These are phyloP conservation scores for Naegleria lovaniensis DNA, from an alignment of 208 protist genomes.

Conservation along the genomic window DNA sequence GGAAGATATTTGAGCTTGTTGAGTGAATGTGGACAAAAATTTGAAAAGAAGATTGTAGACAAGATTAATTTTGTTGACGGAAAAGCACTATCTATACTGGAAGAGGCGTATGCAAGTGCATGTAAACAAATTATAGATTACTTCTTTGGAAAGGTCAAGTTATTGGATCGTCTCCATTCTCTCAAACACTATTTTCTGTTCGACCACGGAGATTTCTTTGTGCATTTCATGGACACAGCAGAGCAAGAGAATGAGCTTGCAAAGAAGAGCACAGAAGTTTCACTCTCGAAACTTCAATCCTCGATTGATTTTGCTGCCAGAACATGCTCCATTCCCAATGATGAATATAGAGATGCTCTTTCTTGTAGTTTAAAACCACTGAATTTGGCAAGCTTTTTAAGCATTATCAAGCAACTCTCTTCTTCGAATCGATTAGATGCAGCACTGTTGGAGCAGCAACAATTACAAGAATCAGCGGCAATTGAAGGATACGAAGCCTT, in stretches of 20 bases:
- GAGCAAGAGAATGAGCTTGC: constrained; percentile 41
- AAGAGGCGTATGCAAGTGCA: constrained; percentile 36
- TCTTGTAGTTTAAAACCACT: constrained; percentile 35
- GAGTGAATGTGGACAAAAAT: constrained; percentile 39
- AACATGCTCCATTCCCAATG: constrained; percentile 29
- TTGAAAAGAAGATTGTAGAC: constrained; percentile 1
- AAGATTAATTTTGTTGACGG: constrained; percentile 37
- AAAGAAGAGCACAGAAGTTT: constrained; percentile 38
- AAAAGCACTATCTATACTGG: constrained; percentile 35
- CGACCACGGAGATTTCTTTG: constrained; percentile 55
- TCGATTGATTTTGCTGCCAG: constrained; percentile 45
- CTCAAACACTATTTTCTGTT: constrained; percentile 55
- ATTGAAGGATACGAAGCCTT: constrained; percentile 39
- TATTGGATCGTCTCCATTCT: background rate
- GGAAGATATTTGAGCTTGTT: constrained; percentile 62
- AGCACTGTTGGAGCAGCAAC: background rate
- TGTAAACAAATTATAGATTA: background rate
- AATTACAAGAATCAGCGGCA: background rate
- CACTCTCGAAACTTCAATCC: constrained; percentile 34
- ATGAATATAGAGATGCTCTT: constrained; percentile 42
- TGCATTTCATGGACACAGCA: constrained; percentile 58
- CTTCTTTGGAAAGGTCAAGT: background rate
- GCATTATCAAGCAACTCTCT: background rate
- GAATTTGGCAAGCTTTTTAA: background rate
- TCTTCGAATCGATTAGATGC: background rate